phyloP scores from a whole-genome alignment of 2,329 filamentous ascomycete genomes.

The Geosmithia morbida region DNA sequence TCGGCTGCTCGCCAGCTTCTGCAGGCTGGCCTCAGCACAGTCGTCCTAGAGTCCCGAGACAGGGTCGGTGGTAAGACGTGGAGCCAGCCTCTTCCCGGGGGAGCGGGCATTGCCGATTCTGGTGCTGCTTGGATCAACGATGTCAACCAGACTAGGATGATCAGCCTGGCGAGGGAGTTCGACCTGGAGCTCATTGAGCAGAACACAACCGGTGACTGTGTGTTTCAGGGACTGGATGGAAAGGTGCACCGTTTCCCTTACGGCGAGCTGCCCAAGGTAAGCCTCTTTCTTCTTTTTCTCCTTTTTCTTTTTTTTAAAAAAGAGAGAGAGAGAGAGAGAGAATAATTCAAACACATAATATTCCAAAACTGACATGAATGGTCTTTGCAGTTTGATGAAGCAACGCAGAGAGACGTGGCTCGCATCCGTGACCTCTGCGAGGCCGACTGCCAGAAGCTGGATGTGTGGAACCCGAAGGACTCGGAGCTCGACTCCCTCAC shows the following conservation, averaged over 20 bases:
- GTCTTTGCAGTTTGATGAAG: conserved; percentile 2
- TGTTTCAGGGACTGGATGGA: conserved; percentile 24
- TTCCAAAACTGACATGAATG: not conserved
- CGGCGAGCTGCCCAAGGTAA: conserved; percentile 9
- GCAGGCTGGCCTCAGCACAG: conserved; percentile 18
- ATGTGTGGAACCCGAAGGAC: conserved; percentile 7
- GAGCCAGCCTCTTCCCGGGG: conserved; percentile 16
- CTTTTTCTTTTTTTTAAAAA: not conserved
- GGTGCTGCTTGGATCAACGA: conserved; percentile 49
- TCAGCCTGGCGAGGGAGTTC: conserved; percentile 19
- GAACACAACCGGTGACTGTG: conserved; percentile 25
- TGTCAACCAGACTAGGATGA: conserved; percentile 30
- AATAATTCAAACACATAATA: not conserved
- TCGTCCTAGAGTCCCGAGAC: conserved; percentile 33
- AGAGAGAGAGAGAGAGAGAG: too few species aligned
- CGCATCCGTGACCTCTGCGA: conserved; percentile 11
- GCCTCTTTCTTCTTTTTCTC: not conserved
- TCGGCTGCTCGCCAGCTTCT: conserved; percentile 19
- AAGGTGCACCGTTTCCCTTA: conserved; percentile 7
- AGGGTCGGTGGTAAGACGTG: conserved; percentile 38
- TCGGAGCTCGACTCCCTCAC: conserved; percentile 10
- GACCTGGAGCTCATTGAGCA: conserved; percentile 29
- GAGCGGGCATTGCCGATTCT: conserved; percentile 27
- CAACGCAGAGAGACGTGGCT: not conserved
- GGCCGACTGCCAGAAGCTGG: conserved; percentile 12